These are phyloP conservation scores for Russula ochroleuca DNA, from an alignment of 768 basidiomycete species.

Conservation along the genomic window DNA sequence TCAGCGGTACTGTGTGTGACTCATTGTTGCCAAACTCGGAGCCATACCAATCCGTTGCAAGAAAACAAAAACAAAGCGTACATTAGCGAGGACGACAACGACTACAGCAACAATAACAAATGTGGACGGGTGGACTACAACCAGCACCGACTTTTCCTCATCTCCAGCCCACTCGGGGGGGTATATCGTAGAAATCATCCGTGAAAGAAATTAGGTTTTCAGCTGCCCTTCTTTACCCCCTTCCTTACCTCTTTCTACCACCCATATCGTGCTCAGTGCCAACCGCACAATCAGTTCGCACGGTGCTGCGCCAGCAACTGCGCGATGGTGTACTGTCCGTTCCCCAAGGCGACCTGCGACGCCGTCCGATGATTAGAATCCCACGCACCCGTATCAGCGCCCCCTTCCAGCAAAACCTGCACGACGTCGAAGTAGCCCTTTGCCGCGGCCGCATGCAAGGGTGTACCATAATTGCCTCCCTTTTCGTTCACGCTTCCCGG, in stretches of 20 bases:
- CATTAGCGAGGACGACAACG: neutral
- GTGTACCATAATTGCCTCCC: neutral
- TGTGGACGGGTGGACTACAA: neutral
- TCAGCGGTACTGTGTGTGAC: no score
- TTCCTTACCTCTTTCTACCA: neutral
- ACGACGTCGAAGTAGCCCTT: conserved; percentile 10
- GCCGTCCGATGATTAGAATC: conserved; percentile 9
- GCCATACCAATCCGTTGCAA: neutral
- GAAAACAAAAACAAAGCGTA: neutral
- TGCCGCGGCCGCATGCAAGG: conserved; percentile 10
- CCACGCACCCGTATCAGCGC: conserved; percentile 1
- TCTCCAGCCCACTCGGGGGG: neutral
- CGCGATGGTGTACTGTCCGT: conserved; percentile 7
- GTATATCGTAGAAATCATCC: neutral
- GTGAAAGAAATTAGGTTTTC: neutral
- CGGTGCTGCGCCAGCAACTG: conserved; percentile 11
- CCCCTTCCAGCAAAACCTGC: conserved; percentile 1
- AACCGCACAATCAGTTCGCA: neutral
- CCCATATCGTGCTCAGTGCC: neutral
- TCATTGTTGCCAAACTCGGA: no score
- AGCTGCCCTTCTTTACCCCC: neutral
- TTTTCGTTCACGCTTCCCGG: neutral
- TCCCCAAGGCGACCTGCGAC: conserved; percentile 14
- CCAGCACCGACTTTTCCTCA: neutral
- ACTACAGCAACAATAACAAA: neutral